These are phyloP conservation scores for Blastomyces silverae DNA, from an alignment of 2,329 filamentous ascomycete genomes.

Conservation along the genomic window DNA sequence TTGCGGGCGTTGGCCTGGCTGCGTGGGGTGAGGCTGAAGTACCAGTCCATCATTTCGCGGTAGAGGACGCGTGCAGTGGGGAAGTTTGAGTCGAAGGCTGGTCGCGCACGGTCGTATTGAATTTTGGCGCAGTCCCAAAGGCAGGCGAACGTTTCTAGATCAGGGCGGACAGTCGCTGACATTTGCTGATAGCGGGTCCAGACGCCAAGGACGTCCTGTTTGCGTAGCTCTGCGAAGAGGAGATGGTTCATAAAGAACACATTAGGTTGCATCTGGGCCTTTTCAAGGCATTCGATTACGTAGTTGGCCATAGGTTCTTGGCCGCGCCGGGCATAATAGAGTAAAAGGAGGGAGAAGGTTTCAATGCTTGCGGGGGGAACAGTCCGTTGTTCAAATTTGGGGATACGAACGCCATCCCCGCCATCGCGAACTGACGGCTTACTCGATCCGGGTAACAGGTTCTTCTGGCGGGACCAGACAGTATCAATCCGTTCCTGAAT, in stretches of 20 bases:
- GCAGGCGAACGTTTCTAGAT: conserved; percentile 61
- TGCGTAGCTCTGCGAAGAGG: conserved; percentile 59
- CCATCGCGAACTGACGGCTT: conserved; percentile 28
- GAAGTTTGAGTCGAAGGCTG: conserved; percentile 43
- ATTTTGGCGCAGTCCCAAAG: conserved; percentile 54
- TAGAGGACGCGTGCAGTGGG: conserved; percentile 43
- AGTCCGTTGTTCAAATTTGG: conserved; percentile 36
- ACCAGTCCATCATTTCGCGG: conserved; percentile 46
- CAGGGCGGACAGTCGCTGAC: conserved; percentile 51
- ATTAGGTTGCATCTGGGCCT: conserved; percentile 60
- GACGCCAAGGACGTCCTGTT: conserved; percentile 51
- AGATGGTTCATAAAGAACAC: conserved; percentile 75
- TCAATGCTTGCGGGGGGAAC: conserved; percentile 61
- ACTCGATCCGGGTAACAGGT: conserved; percentile 24
- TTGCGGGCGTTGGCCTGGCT: conserved; percentile 27
- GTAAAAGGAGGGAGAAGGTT: conserved; percentile 68
- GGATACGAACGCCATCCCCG: conserved; percentile 27
- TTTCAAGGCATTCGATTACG: conserved; percentile 56
- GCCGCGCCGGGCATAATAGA: conserved; percentile 61
- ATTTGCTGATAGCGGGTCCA: conserved; percentile 52
- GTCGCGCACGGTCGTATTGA: conserved; percentile 44
- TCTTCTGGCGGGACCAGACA: conserved; percentile 40
- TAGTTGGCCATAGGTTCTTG: conserved; percentile 53
- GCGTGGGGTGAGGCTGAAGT: conserved; percentile 30
- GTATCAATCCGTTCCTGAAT: conserved; percentile 60